Evolutionary conservation across 2,329 filamentous ascomycete species (phyloP).

Genomic region (Scleromitrula shiraiana): DNA sequence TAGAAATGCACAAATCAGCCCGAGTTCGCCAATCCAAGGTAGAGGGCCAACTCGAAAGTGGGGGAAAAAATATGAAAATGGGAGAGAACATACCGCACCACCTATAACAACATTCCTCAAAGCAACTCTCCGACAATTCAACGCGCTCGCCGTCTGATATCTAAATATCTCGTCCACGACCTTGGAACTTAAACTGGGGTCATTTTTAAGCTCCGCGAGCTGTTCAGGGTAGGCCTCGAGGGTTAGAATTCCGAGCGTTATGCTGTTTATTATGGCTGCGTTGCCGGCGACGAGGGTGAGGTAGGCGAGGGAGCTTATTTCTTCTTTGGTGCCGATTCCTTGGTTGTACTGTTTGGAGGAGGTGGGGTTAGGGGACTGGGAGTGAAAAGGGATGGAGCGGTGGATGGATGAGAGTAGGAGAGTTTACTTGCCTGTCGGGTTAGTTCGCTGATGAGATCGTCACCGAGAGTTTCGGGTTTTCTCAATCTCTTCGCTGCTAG

Average conservation of each 20-base stretch:
- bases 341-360: constrained; percentile 29
- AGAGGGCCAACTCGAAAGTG: too few species aligned
- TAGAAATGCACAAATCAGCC: too few species aligned
- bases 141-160: constrained; percentile 39
- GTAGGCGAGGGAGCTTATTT: constrained; percentile 39
- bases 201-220: constrained; percentile 33
- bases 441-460: background rate
- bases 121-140: constrained; percentile 40
- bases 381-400: constrained; percentile 39
- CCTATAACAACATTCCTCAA: constrained; percentile 39
- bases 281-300: constrained; percentile 43
- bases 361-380: constrained; percentile 38
- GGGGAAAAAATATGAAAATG: background rate
- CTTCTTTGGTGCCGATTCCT: constrained; percentile 38
- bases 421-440: background rate
- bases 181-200: constrained; percentile 30
- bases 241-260: constrained; percentile 38
- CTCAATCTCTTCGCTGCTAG: background rate
- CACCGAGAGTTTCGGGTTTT: background rate
- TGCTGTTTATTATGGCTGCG: constrained; percentile 45
- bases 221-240: constrained; percentile 38
- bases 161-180: constrained; percentile 44
- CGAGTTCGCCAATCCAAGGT: too few species aligned
- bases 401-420: constrained; percentile 20
- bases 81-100: constrained; percentile 26